phyloP scores from a whole-genome alignment of 306 rosid genomes.

The Coriaria nepalensis region DNA sequence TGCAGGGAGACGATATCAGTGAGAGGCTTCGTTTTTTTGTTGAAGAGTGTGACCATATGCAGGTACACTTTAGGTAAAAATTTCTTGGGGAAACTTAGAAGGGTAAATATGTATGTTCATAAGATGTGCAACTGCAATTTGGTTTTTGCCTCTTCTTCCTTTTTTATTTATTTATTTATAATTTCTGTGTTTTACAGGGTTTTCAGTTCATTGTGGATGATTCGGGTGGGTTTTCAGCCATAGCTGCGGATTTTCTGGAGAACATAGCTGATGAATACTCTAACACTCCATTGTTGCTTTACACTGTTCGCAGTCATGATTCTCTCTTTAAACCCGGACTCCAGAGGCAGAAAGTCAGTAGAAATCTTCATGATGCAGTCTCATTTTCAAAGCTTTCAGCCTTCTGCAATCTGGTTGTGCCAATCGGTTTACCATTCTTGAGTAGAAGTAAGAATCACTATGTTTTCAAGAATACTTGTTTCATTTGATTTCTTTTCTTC shows the following conservation, averaged over 20 bases:
- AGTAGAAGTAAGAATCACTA: slow-evolving; percentile 39
- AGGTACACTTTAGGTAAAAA: no score
- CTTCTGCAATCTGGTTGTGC: slow-evolving; percentile 61
- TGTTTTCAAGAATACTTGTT: slow-evolving; percentile 7
- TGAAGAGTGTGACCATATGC: slow-evolving; percentile 87
- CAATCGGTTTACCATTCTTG: slow-evolving; percentile 66
- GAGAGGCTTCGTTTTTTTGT: slow-evolving; percentile 77
- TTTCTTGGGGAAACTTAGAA: no score
- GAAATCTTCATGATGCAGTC: slow-evolving; percentile 68
- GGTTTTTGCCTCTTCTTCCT: background rate
- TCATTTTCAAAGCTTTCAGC: slow-evolving; percentile 76
- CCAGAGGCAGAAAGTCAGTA: slow-evolving; percentile 40
- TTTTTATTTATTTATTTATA: slow-evolving; percentile 3
- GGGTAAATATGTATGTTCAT: no score
- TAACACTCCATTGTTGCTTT: slow-evolving; percentile 56
- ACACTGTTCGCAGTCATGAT: slow-evolving; percentile 43
- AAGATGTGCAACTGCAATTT: no score
- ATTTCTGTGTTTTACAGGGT: slow-evolving; percentile 41
- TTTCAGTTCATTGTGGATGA: slow-evolving; percentile 75
- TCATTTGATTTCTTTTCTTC: slow-evolving; percentile 8
- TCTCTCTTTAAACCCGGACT: slow-evolving; percentile 28
- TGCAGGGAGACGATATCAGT: slow-evolving; percentile 63
- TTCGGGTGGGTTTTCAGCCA: slow-evolving; percentile 81
- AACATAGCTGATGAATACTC: slow-evolving; percentile 68
- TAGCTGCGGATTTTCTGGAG: slow-evolving; percentile 71